Base-by-base conservation (phyloP, 1,139 yeast genomes). In the Scheffersomyces illinoinensis region DNA sequence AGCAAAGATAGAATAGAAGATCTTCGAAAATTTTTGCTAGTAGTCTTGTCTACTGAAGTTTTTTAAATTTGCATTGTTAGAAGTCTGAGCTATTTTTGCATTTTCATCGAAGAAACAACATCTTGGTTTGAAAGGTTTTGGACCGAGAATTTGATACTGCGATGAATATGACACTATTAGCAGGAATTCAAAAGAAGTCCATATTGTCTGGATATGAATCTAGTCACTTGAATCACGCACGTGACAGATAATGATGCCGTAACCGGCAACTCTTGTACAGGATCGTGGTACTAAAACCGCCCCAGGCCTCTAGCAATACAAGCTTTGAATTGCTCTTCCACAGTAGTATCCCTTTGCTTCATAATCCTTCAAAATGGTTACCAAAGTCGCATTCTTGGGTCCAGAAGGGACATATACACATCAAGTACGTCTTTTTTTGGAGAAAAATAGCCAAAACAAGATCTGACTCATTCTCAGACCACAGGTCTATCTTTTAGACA, bases 321-420 rank as follows among this genome's bases (percentile, higher is more conserved):
- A 33, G 43, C 10, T 12, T 8, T 33, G 14, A 10, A 33, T 12
- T 33, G 4, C 12, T 33, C 43, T 33, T 33, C 43, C 17, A 33
- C 17, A n/a, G 21, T 12, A 48, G n/a, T 24, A 19, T 19, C 7
- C 21, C 21, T 2, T 21, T 21, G 21, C 21, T 21, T 21, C 21
- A 21, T 21, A 21, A 20, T n/a, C 7, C 24, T 18, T 47, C 17
- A 7, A 48, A 50, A 68, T 62, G 67, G 61, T 68, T 57, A 60
- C 68, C 20, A 77, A 74, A 60, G 89, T 91, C 8, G 92, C 92
- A 5, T 93, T 85, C 68, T 73, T 93, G 56, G 98, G 98, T 0
- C 98, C 98, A 0, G 79, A 79, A 56, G 98, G 98, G 1, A 93
- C 98, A 0, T 93, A 92, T 71, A 90, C 98, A 2, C 97, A 93